phyloP scores from a whole-genome alignment of 1,139 yeast species.

The Suhomyces guaymorum region DNA sequence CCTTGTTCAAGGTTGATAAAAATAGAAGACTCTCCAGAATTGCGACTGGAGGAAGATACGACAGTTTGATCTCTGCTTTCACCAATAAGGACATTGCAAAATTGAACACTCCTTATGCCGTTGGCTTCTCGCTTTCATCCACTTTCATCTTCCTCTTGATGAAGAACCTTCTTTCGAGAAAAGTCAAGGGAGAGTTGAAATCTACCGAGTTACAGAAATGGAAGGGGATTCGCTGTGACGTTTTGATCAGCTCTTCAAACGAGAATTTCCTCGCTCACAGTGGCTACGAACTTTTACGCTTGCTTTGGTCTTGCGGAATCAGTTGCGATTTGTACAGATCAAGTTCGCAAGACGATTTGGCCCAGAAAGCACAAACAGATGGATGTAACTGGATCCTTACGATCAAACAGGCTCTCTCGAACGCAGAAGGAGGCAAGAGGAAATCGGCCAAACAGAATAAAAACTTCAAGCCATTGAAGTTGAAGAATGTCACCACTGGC shows the following conservation, averaged over 20 bases:
- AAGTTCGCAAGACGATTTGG: conserved; percentile 64
- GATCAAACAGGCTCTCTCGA: conserved; percentile 58
- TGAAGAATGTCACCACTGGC: conserved; percentile 59
- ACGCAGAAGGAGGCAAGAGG: conserved; percentile 33
- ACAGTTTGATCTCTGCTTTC: conserved; percentile 62
- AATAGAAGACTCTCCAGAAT: conserved; percentile 46
- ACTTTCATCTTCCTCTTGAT: conserved; percentile 45
- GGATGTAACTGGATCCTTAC: conserved; percentile 76
- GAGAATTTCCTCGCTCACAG: conserved; percentile 53
- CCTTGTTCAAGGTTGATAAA: conserved; percentile 59
- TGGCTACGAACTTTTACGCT: conserved; percentile 62
- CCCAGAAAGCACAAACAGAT: conserved; percentile 62
- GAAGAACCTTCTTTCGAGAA: conserved; percentile 32
- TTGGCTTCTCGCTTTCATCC: conserved; percentile 71
- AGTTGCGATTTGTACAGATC: conserved; percentile 66
- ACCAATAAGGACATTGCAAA: conserved; percentile 42
- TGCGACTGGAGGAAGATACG: conserved; percentile 94
- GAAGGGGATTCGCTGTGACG: conserved; percentile 66
- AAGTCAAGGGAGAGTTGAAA: conserved; percentile 13
- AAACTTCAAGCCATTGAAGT: conserved; percentile 68
- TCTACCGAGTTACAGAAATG: conserved; percentile 20
- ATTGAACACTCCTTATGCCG: conserved; percentile 54
- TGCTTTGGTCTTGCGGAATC: conserved; percentile 70
- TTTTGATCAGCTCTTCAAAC: conserved; percentile 67
- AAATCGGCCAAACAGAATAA: conserved; percentile 34